These are phyloP conservation scores for Sporothrix brunneoviolacea DNA, from an alignment of 2,329 filamentous ascomycete species.

Conservation along the genomic window DNA sequence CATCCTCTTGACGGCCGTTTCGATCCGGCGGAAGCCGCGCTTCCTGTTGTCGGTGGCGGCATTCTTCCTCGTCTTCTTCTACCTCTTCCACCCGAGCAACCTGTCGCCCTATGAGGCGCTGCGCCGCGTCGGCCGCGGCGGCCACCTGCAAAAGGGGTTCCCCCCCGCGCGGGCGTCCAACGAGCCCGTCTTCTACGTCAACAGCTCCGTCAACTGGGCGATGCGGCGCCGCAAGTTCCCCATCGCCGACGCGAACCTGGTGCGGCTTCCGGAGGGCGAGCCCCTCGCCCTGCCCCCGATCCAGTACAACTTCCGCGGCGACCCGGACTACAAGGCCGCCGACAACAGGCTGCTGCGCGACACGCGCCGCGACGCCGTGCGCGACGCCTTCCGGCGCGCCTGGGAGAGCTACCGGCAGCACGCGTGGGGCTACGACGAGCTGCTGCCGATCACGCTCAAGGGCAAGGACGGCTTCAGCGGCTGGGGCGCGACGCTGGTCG, in stretches of 20 bases:
- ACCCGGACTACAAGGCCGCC: slow-evolving; percentile 3
- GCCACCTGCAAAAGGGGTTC: slow-evolving; percentile 7
- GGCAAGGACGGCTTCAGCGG: slow-evolving; percentile 77
- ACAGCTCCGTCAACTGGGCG: slow-evolving; percentile 27
- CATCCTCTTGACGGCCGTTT: slow-evolving; percentile 6
- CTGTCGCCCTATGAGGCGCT: too few relatives aligned
- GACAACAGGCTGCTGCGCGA: slow-evolving; percentile 5
- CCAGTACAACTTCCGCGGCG: slow-evolving; percentile 29
- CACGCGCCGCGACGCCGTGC: slow-evolving; percentile 13
- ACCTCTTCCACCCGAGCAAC: background rate
- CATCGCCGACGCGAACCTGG: slow-evolving; percentile 17
- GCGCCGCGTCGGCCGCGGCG: background rate
- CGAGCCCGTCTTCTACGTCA: slow-evolving; percentile 19
- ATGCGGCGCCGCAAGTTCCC: slow-evolving; percentile 21
- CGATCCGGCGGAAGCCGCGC: slow-evolving; percentile 9
- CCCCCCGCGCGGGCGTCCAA: slow-evolving; percentile 6
- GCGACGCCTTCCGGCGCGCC: slow-evolving; percentile 25
- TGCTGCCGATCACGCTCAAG: slow-evolving; percentile 63
- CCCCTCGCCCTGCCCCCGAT: slow-evolving; percentile 34
- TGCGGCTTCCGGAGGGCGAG: slow-evolving; percentile 28
- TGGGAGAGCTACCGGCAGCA: slow-evolving; percentile 44
- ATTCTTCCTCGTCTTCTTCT: background rate
- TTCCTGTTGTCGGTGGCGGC: slow-evolving; percentile 4
- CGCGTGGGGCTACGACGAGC: slow-evolving; percentile 82
- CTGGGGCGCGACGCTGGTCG: slow-evolving; percentile 83